Conservation (phyloP, 176 grass and related monocot genomes). For the Elaeis guineensis region DNA sequence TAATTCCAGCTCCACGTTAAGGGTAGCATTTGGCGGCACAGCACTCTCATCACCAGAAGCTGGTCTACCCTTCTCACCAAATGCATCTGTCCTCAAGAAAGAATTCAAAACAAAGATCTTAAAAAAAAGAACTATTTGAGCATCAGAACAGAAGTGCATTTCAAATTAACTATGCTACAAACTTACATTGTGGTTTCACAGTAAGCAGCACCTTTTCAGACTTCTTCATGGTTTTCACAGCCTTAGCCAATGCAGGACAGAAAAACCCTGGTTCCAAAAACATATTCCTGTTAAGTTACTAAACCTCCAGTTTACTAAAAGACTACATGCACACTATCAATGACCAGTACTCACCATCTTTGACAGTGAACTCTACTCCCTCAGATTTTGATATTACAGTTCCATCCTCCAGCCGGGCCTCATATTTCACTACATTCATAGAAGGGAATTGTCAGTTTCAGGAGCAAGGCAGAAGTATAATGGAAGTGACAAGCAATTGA, state of each 20-base stretch:
- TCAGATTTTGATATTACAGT: constrained; percentile 62
- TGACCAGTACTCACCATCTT: constrained; percentile 33
- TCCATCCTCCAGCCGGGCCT: constrained; percentile 64
- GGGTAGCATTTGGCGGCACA: constrained; percentile 46
- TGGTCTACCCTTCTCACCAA: constrained; percentile 46
- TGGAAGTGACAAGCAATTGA: no score
- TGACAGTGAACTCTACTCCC: constrained; percentile 69
- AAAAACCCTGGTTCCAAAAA: constrained; percentile 45
- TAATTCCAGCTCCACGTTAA: constrained; percentile 58
- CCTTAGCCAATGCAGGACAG: constrained; percentile 64
- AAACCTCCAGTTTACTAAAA: no score
- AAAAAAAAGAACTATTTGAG: no score
- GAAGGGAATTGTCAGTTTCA: background rate
- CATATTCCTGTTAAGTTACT: background rate
- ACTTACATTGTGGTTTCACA: constrained; percentile 68
- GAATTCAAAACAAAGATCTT: no score
- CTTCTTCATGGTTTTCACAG: constrained; percentile 85
- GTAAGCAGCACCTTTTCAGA: constrained; percentile 62
- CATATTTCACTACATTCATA: constrained; percentile 62
- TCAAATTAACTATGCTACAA: background rate
- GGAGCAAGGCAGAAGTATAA: no score
- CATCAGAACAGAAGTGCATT: background rate
- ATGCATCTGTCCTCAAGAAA: constrained; percentile 40
- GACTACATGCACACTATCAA: no score
- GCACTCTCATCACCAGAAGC: constrained; percentile 29